These are phyloP conservation scores for Wolfiporia cocos DNA, from an alignment of 1,284 basidiomycete genomes.

Conservation along the genomic window DNA sequence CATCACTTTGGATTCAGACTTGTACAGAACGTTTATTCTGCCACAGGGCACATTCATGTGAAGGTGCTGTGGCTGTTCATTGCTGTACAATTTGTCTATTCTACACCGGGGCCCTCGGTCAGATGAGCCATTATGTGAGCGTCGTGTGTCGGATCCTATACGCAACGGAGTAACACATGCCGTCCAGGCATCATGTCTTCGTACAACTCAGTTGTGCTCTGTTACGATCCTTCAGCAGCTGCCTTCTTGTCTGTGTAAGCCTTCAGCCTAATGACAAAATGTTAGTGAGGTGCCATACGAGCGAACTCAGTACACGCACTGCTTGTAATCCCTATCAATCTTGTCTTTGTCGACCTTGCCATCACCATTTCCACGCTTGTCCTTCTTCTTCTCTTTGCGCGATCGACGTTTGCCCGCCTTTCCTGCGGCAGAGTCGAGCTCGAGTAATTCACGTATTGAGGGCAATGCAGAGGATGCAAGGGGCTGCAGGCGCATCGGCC, in stretches of 20 bases:
- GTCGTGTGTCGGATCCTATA: too few relatives aligned
- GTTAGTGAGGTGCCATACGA: neutral
- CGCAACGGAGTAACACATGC: too few relatives aligned
- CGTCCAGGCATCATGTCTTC: too few relatives aligned
- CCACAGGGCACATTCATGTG: too few relatives aligned
- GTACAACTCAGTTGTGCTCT: too few relatives aligned
- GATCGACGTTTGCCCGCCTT: slow-evolving; percentile 59
- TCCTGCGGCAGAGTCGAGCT: slow-evolving; percentile 61
- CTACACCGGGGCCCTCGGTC: too few relatives aligned
- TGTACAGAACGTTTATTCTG: too few relatives aligned
- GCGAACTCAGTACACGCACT: slow-evolving; percentile 19
- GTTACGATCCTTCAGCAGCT: slow-evolving; percentile 5
- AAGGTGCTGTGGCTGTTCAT: too few relatives aligned
- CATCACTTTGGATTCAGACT: too few relatives aligned
- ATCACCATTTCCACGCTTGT: slow-evolving; percentile 7
- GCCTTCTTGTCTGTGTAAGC: slow-evolving; percentile 45
- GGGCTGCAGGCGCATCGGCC: slow-evolving; percentile 52
- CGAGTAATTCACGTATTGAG: slow-evolving; percentile 76
- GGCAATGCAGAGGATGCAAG: slow-evolving; percentile 71
- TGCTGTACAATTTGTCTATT: too few relatives aligned
- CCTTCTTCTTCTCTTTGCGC: slow-evolving; percentile 65
- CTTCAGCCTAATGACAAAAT: slow-evolving; percentile 35
- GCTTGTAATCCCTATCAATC: slow-evolving; percentile 46
- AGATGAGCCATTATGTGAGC: too few relatives aligned
- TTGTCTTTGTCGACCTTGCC: slow-evolving; percentile 33